phyloP scores from a whole-genome alignment of 2,329 filamentous ascomycete species.

The Fonsecaea monophora region DNA sequence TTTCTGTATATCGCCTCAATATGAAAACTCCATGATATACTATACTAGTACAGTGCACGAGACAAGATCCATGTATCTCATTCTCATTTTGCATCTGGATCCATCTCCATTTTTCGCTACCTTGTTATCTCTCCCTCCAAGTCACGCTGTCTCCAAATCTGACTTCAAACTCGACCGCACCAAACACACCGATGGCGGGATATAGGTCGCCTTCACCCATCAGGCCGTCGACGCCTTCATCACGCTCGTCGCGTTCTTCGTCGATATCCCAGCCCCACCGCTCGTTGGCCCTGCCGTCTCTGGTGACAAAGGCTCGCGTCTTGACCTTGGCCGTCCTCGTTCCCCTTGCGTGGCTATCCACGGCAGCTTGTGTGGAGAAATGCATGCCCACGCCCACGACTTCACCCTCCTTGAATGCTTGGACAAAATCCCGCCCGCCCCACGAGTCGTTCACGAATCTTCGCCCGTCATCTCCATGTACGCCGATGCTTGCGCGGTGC shows the following conservation, averaged over 20 bases:
- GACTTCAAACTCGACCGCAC: conserved; percentile 66
- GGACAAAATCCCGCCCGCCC: conserved; percentile 65
- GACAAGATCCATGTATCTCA: no score
- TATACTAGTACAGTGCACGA: no score
- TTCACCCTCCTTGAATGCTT: conserved; percentile 60
- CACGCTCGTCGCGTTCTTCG: conserved; percentile 63
- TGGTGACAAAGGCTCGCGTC: conserved; percentile 62
- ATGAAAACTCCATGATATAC: no score
- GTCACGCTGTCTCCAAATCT: conserved; percentile 53
- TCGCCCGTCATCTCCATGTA: conserved; percentile 69
- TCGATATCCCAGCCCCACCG: conserved; percentile 62
- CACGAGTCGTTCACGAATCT: conserved; percentile 68
- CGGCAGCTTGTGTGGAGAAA: conserved; percentile 49
- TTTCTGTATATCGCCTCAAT: no score
- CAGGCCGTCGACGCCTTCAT: conserved; percentile 67
- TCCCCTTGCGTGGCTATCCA: background rate
- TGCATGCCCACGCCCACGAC: conserved; percentile 66
- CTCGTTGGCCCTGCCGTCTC: conserved; percentile 60
- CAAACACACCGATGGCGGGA: conserved; percentile 66
- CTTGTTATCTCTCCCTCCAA: conserved; percentile 6
- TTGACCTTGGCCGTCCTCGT: conserved; percentile 33
- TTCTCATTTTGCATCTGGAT: background rate
- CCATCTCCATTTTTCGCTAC: background rate
- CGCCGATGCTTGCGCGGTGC: conserved; percentile 66
- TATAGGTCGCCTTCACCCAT: conserved; percentile 71